Evolutionary conservation across 1,284 basidiomycete species (phyloP), one percentile per base, ranked within the genome.

Genomic region (Coriolopsis trogii): DNA sequence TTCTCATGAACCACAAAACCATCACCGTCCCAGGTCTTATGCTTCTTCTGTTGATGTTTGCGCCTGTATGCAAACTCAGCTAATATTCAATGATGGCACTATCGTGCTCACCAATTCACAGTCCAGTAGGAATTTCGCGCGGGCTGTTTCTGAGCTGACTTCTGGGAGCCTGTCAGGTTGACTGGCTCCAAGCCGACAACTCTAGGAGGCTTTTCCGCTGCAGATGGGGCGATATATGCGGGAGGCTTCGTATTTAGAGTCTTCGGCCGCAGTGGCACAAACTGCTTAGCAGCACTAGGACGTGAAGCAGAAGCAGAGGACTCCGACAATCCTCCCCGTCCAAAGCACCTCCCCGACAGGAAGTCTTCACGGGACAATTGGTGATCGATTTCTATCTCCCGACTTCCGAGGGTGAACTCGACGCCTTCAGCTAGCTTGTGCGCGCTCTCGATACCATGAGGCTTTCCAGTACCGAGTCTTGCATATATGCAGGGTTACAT

Each of bases 11-110:
- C 78, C 13, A 91, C 71, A 62, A 77, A 88, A 4, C 79, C 86
- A 60, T 89, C 87, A 3, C 88, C 90, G 60, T 95, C 92, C 93
- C 93, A 95, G 1, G 87, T 93, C 68, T 93, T 93, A 66, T 94
- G 83, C 72, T 94, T 95, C 68, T 81, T 87, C 20, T 74, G 74
- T 63, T 91, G 87, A 6, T 83, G 85, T 62, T 87, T 90, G 21
- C 93, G 79, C 89, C 89, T 91, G 49, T 30, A 41, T 15, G 40
- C 25, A 38, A 4, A 18, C 3, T 41, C 21, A 28, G 28, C 46
- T 34, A 46, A 23, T 9, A 6, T 13, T 41, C n/a, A 34, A 40
- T 46, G 20, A 24, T n/a, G 13, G 38, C 26, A 36, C 33, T 20
- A 31, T n/a, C n/a, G n/a, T n/a, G n/a, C 61, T 28, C 60, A 88